These are phyloP conservation scores for Parietaria judaica DNA, from an alignment of 306 rosid species.

Conservation along the genomic window DNA sequence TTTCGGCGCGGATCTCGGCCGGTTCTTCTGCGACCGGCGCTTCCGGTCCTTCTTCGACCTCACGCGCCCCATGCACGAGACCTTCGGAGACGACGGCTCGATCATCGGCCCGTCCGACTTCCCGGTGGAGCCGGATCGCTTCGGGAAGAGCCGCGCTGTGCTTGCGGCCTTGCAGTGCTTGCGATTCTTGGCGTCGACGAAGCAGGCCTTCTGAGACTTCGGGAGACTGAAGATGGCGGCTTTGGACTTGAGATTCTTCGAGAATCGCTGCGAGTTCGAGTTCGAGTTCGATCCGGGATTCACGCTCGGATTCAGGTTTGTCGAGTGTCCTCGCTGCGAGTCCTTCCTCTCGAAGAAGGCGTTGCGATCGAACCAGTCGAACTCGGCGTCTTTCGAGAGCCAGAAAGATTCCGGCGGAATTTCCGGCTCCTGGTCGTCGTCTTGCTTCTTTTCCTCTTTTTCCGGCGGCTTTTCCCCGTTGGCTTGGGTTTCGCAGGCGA, in stretches of 20 bases:
- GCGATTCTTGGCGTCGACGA: conserved; percentile 41
- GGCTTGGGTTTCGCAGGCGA: conserved; percentile 58
- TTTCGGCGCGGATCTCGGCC: conserved; percentile 14
- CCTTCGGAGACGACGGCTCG: conserved; percentile 94
- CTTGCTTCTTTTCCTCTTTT: not conserved
- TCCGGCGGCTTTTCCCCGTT: conserved; percentile 20
- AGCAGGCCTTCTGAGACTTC: conserved; percentile 61
- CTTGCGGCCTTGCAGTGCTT: conserved; percentile 38
- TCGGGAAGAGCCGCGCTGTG: conserved; percentile 47
- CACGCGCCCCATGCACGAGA: conserved; percentile 90
- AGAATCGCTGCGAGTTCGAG: conserved; percentile 68
- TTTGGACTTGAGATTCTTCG: conserved; percentile 50
- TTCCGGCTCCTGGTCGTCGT: conserved; percentile 25
- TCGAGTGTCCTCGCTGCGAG: conserved; percentile 51
- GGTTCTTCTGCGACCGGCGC: conserved; percentile 45
- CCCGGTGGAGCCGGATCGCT: conserved; percentile 43
- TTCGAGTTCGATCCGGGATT: conserved; percentile 31
- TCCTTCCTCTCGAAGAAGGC: conserved; percentile 73
- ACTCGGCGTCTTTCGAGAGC: conserved; percentile 81
- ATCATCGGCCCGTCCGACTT: conserved; percentile 42
- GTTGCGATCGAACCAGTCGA: conserved; percentile 83
- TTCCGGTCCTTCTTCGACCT: conserved; percentile 70
- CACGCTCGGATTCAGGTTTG: conserved; percentile 36
- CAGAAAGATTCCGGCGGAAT: conserved; percentile 78
- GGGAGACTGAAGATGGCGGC: conserved; percentile 77